A percentile compares a stretch with the other conserved stretches of the same genome.
Evolutionary conservation across 1,284 basidiomycete species (phyloP).

Genomic region (Vanrija sp.): DNA sequence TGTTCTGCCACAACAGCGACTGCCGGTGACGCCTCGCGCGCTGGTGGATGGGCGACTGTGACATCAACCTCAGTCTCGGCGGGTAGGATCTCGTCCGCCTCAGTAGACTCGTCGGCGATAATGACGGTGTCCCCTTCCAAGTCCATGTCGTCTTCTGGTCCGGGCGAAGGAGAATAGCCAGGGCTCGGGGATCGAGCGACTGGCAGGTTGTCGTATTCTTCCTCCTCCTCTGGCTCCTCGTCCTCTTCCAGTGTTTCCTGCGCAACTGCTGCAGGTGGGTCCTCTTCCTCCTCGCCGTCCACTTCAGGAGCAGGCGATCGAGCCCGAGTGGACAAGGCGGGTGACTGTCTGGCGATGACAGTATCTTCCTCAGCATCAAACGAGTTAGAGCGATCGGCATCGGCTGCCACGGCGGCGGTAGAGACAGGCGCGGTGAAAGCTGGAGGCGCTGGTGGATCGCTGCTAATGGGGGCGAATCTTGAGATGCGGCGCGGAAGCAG

Average conservation of each 20-base stretch:
- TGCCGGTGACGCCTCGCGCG: not conserved
- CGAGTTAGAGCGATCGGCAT: too few species aligned
- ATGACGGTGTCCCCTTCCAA: conserved; percentile 4
- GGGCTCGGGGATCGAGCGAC: not conserved
- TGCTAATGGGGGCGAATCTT: too few species aligned
- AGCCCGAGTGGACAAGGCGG: not conserved
- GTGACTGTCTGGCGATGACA: too few species aligned
- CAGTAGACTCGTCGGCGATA: not conserved
- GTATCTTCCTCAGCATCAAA: too few species aligned
- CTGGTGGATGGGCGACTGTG: not conserved
- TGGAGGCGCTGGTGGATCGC: too few species aligned
- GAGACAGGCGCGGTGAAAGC: too few species aligned
- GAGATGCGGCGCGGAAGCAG: too few species aligned
- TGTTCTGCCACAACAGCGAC: not conserved
- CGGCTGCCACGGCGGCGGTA: too few species aligned
- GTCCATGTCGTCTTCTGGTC: not conserved
- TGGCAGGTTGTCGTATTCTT: not conserved
- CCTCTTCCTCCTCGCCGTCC: not conserved
- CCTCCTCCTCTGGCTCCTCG: not conserved
- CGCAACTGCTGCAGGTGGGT: not conserved
- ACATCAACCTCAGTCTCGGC: too few species aligned
- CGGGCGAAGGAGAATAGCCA: not conserved
- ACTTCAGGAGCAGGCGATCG: not conserved
- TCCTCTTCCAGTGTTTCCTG: not conserved
- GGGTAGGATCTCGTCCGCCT: too few species aligned